Evolutionary conservation across 73 alveolate species (phyloP), one percentile per base, ranked within the genome.

Genomic region (Paramecium octaurelia): DNA sequence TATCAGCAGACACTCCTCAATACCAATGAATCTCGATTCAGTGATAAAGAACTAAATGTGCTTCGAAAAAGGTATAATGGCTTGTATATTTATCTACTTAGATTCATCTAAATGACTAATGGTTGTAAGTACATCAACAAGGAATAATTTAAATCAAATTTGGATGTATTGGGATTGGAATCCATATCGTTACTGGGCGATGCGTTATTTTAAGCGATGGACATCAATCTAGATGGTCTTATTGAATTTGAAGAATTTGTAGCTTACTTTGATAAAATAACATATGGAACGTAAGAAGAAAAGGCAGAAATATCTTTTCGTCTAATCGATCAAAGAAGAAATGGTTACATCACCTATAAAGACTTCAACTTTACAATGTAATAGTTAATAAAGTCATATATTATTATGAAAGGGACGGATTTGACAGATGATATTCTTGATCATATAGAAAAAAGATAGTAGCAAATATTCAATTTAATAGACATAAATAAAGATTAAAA

Each of bases 261-360:
- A 4, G 64, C 64, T 0, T 75, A 75, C 20, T 75, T 75, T 75
- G 88, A 75, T 36, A 75, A 75, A 42, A 75, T 75, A 38, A 75
- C 88, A n/a, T n/a, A 75, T 21, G 88, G 88, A 10, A 42, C 58
- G 1, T 23, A 75, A 35, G 58, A 38, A 34, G 88, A 75, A 75
- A 75, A 75, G 34, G 58, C 88, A 12, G 88, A 75, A 42, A 75
- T 75, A 11, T 75, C 88, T 12, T 75, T 38, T 42, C 58, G 60
- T 12, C 3, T 75, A 1, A 75, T 75, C 12, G 88, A 75, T 36
- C 16, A 75, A 38, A 18, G 8, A 20, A 75, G 88, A 42, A 75
- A 75, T 5, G 88, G 88, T 60, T 38, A 18, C n/a, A 38, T 75
- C 1, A 75, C 88, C 2, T 75, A 38, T 38, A 3, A 75, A 4